Base-by-base conservation (phyloP, 1,284 basidiomycete species). In the Xerocomus nothofagi region DNA sequence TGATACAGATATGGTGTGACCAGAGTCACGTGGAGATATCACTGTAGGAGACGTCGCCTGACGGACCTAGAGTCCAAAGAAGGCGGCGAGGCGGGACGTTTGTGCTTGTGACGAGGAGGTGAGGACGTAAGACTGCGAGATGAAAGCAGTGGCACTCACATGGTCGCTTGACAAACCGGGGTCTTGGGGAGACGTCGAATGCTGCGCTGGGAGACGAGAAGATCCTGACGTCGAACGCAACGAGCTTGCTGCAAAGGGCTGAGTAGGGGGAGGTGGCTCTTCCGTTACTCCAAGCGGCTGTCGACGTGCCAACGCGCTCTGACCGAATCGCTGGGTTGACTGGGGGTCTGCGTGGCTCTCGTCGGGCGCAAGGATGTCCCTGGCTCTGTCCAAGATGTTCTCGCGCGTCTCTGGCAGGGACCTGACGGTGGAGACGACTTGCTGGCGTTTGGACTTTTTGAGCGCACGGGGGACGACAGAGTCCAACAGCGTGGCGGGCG, bases 311-410 rank as follows among this genome's bases (percentile, higher is more conserved):
- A 65, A 47, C 26, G 47, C 53, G 50, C 63, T 65, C 44, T 46
- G 50, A 18, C 58, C 57, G 47, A 75, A 60, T 11, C 59, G 58
- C 49, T 75, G 71, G 6, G 68, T 71, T n/a, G 58, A 50, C 8
- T 57, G 53, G 14, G 45, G 41, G 10, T 55, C 52, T 15, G 51
- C 26, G 5, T 31, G 36, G 39, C 10, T 27, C 3, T 23, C 37
- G 34, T 50, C 17, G 21, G 41, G 29, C 39, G 62, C 68, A 49
- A 84, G 67, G 20, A 86, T 59, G n/a, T 60, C 62, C 44, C 72
- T 73, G 5, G 86, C 86, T 56, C 74, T 77, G 46, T 74, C 71
- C 29, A 84, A 58, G 48, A 88, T 88, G 30, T 53, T 64, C 24
- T 72, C 65, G 7, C 82, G 78, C 4, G 76, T 81, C 38, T 78